A percentile compares a stretch with the other conserved stretches of the same genome.
Evolutionary conservation across 805 yeast genomes (phyloP).

Genomic region (Priceomyces medius): DNA sequence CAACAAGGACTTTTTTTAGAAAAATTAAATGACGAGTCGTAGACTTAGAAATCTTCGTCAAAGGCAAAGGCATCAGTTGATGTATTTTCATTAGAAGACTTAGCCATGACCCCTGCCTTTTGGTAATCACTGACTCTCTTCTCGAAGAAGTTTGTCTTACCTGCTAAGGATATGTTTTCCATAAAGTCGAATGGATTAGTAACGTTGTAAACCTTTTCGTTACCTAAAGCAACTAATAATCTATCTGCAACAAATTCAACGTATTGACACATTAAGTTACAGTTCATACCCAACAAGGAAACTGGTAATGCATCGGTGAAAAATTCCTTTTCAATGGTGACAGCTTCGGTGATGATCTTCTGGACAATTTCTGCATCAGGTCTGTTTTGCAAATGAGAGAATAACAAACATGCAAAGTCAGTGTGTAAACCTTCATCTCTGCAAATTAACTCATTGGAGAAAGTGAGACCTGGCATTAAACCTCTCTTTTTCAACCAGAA

Average conservation of each 20-base stretch:
- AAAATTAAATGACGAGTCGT: not conserved
- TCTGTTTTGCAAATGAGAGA: conserved; percentile 88
- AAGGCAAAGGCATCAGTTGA: conserved; percentile 65
- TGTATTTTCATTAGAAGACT: conserved; percentile 49
- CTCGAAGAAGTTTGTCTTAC: conserved; percentile 98
- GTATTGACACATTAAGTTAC: conserved; percentile 92
- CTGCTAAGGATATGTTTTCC: conserved; percentile 98
- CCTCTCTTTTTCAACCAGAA: conserved; percentile 99
- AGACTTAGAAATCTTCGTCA: conserved; percentile 83
- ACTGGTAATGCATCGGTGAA: conserved; percentile 95
- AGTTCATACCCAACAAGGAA: conserved; percentile 91
- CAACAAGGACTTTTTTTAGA: not conserved
- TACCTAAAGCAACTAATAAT: conserved; percentile 85
- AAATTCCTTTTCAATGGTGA: conserved; percentile 88
- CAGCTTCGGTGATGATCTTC: conserved; percentile 92
- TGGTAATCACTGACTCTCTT: conserved; percentile 98
- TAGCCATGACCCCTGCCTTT: conserved; percentile 98
- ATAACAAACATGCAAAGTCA: conserved; percentile 94
- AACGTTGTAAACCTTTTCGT: conserved; percentile 81
- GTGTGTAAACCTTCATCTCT: conserved; percentile 99
- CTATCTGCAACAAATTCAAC: conserved; percentile 98
- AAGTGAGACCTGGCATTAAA: conserved; percentile 97
- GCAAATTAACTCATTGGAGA: conserved; percentile 95
- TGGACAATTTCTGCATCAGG: conserved; percentile 79
- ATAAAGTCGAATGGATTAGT: conserved; percentile 96